Base-by-base conservation (phyloP, 192 early-diverging fungal genomes). In the Mortierella claussenii region DNA sequence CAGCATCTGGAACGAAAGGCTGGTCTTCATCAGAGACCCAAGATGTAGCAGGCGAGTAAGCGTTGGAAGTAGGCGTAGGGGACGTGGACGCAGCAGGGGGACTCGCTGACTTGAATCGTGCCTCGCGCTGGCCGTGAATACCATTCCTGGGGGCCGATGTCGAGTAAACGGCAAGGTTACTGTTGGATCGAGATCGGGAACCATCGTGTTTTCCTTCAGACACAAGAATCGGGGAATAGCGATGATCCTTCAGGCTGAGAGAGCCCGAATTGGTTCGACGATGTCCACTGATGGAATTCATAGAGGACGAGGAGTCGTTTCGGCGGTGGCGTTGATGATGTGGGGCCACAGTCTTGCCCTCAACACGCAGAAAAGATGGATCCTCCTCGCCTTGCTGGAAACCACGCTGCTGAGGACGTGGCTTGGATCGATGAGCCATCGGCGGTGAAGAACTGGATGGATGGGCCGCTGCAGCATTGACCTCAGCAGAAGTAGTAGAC, bases 191-290 rank as follows among this genome's bases (percentile, higher is more conserved):
- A 23, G 73, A 76, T 28, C 73, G 73, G 21, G 65, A 61, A 4
- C 28, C 73, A 24, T 59, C 32, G 26, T 76, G 58, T 37, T 76
- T 66, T 46, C 57, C 59, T 3, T 76, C 73, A 23, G 63, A 27
- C 33, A 60, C 44, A 17, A 67, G 65, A 21, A 76, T 76, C 23
- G 73, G 73, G 1, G 73, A 76, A 23, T 76, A 76, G 18, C 73
- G 73, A 43, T 76, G 73, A 18, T 76, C 73, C 53, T 67, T 76
- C 27, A 76, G 31, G 23, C 64, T 32, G 12, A 57, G 40, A 15
- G 69, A 74, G 24, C 69, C 69, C 15, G 69, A 74, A 24, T 74
- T 74, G 48, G 69, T 65, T 6, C 69, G 69, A 17, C 69, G 69
- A 37, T 74, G 69, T 11, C 69, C 69, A n/a, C 21, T 52, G n/a